Conservation (phyloP, 108 stramenopile species). For the Cyclostephanos invisitatus region DNA sequence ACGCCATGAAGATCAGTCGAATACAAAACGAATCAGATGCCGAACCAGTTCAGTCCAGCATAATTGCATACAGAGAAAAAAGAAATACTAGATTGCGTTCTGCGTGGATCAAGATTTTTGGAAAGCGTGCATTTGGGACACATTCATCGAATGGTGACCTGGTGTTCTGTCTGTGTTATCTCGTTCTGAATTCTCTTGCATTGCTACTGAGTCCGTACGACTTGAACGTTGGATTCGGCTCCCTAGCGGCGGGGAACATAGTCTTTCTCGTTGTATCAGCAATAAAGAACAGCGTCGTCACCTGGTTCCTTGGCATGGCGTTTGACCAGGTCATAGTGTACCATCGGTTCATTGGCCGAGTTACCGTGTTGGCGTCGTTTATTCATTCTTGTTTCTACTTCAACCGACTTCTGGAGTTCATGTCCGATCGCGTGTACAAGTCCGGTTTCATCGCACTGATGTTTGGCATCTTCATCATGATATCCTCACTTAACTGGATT, state of each 20-base stretch:
- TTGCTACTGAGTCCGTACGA: slow-evolving; percentile 26
- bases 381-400: slow-evolving; percentile 37
- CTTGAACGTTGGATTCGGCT: slow-evolving; percentile 31
- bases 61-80: slow-evolving; percentile 31
- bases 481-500: slow-evolving; percentile 26
- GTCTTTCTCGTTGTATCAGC: slow-evolving; percentile 31
- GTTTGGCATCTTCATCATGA: slow-evolving; percentile 16
- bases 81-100: slow-evolving; percentile 17
- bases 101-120: slow-evolving; percentile 4
- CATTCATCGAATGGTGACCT: slow-evolving; percentile 14
- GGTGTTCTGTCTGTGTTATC: slow-evolving; percentile 19
- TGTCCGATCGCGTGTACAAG: slow-evolving; percentile 14
- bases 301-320: slow-evolving; percentile 32
- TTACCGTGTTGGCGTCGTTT: slow-evolving; percentile 18
- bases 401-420: slow-evolving; percentile 10
- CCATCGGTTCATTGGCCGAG: slow-evolving; percentile 33
- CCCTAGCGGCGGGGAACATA: slow-evolving; percentile 32
- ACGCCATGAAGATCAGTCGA: slow-evolving; percentile 15
- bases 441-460: slow-evolving; percentile 22
- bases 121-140: slow-evolving; percentile 12
- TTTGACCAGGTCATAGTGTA: slow-evolving; percentile 33
- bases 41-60: neutral
- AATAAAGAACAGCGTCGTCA: slow-evolving; percentile 21
- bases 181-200: slow-evolving; percentile 14
- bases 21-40: slow-evolving; percentile 18